Evolutionary conservation across 257 asterid species (phyloP).

Genomic region (Coffea eugenioides): DNA sequence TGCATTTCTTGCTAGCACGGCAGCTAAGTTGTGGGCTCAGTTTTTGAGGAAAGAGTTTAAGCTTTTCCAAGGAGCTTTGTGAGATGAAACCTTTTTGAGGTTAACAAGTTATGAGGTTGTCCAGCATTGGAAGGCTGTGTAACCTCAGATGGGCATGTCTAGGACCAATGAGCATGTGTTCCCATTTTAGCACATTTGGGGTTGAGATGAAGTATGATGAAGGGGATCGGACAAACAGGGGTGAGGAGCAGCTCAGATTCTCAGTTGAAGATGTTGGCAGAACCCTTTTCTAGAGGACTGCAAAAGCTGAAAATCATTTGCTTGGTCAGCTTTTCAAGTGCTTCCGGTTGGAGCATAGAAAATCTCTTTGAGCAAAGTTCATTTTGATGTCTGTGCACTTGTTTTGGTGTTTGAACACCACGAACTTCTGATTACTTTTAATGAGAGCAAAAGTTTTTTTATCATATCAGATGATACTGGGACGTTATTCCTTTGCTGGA

Average conservation of each 20-base stretch:
- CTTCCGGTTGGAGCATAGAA: neutral
- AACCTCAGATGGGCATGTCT: neutral
- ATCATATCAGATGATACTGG: neutral
- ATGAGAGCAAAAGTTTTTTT: neutral
- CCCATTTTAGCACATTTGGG: neutral
- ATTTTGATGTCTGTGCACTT: neutral
- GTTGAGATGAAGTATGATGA: neutral
- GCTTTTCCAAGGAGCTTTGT: neutral
- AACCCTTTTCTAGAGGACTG: neutral
- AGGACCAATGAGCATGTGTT: neutral
- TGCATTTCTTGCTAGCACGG: neutral
- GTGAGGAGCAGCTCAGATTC: neutral
- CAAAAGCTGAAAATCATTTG: neutral
- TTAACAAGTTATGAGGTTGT: neutral
- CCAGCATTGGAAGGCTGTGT: neutral
- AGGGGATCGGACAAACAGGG: neutral
- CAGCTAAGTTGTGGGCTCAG: neutral
- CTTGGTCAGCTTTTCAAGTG: neutral
- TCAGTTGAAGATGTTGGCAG: neutral
- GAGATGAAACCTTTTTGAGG: neutral
- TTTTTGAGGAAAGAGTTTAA: neutral
- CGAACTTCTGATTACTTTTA: no score
- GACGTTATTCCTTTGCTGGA: neutral
- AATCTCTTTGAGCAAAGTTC: neutral
- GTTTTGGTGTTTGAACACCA: neutral